Evolutionary conservation across 179 eudicot genomes (phyloP).

Genomic region (Silene vulgaris): DNA sequence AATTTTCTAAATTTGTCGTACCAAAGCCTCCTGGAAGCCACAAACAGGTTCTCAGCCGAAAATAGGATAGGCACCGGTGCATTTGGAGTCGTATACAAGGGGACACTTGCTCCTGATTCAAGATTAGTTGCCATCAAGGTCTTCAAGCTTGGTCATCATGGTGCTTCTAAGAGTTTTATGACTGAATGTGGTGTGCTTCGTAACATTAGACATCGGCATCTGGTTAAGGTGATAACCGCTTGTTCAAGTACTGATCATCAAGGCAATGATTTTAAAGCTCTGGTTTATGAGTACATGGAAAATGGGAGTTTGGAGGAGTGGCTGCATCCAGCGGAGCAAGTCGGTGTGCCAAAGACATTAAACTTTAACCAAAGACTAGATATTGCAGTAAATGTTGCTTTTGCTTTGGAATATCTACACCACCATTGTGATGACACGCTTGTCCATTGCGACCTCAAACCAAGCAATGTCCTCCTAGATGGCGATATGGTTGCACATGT

Average conservation of each 20-base stretch:
- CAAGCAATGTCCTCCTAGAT: slow-evolving; percentile 30
- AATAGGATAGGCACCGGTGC: slow-evolving; percentile 23
- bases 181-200: slow-evolving; percentile 24
- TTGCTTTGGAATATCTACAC: slow-evolving; percentile 29
- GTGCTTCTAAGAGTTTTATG: slow-evolving; percentile 22
- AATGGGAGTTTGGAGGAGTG: slow-evolving; percentile 27
- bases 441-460: slow-evolving; percentile 35
- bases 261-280: slow-evolving; percentile 20
- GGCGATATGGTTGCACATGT: slow-evolving; percentile 28
- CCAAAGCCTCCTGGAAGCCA: slow-evolving; percentile 21
- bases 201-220: slow-evolving; percentile 24
- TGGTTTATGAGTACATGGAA: slow-evolving; percentile 20
- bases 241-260: slow-evolving; percentile 23
- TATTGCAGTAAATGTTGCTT: slow-evolving; percentile 20
- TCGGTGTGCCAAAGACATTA: background rate
- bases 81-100: slow-evolving; percentile 27
- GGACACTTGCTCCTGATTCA: slow-evolving; percentile 4
- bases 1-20: slow-evolving; percentile 14
- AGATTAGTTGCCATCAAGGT: slow-evolving; percentile 25
- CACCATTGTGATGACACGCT: slow-evolving; percentile 12
- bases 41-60: slow-evolving; percentile 21
- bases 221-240: slow-evolving; percentile 18
- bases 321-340: slow-evolving; percentile 17
- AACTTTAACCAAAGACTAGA: slow-evolving; percentile 15
- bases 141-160: slow-evolving; percentile 14